Evolutionary conservation across 2,329 filamentous ascomycete species (phyloP), one percentile per base, ranked within the genome.

Genomic region (Kalmusia sp.): DNA sequence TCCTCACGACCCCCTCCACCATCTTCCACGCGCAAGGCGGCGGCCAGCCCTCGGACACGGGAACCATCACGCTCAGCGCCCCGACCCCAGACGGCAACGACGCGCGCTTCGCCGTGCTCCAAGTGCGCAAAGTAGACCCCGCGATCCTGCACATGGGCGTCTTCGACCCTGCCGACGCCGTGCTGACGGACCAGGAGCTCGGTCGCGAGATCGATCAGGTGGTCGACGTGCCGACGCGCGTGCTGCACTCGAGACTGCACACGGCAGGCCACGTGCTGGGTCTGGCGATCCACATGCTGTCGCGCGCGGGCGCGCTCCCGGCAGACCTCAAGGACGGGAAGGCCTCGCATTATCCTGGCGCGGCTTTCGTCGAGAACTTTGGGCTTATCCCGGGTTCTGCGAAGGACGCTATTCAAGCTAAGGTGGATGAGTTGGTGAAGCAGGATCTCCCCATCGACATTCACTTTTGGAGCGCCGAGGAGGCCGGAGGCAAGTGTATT

Each of bases 1-100:
- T 86, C n/a, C 70, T 90, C 17, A 79, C 85, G 5, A 88, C 86
- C 0, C 77, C 83, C 2, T 74, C 82, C 40, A 91, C 89, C n/a
- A 87, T 91, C 55, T 92, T 92, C 73, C 87, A 92, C 57, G 85
- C 87, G 0, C 89, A 92, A 70, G 89, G 89, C 17, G 89, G 89
- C 54, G 89, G 89, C 6, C 89, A 92, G 64, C 89, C 89, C 0
- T 87, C 84, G 0, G 89, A 92, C 57, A 78, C 80, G 9, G 89
- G 89, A 17, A 74, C 67, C 34, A 88, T 91, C 57, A 74, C 67
- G 25, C 86, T 90, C 60, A 46, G 63, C 1, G 24, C 58, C 11
- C 33, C 57, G 3, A 47, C 30, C 2, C 38, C 38, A 28, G 12
- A 38, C 21, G 24, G 6, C 6, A 12, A 33, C n/a, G 17, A n/a